Evolutionary conservation across 805 yeast species (phyloP), one percentile per base, ranked within the genome.

Genomic region (Candida railenensis): DNA sequence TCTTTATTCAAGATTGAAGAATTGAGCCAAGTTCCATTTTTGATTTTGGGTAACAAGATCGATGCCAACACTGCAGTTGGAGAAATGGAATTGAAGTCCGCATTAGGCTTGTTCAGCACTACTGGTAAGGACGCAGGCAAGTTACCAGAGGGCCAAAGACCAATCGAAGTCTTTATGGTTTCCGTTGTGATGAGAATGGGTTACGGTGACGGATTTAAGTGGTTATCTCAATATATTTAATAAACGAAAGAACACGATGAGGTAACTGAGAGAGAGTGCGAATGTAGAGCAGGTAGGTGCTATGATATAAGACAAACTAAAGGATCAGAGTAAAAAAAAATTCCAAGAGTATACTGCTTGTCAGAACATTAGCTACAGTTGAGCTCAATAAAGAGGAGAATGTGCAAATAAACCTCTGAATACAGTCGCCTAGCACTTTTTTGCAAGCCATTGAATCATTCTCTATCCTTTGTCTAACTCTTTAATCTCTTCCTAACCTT

Each of bases 121-220:
- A 94, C 97, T 37, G 98, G 98, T 57, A 88, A 88, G 71, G 74
- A 69, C 48, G 63, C 66, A 34, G 89, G 87, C 53, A 82, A 80
- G 60, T 81, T 81, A 53, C 81, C 83, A 41, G 81, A 81, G 37
- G 85, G 83, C 50, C 80, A 80, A 53, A 86, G 99, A 76, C 98
- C 99, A 43, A 83, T 92, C 48, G 99, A 94, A 74, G 82, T 94
- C 40, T 94, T 82, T 71, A 94, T 94, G 98, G 92, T 96, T 71
- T 89, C 97, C 22, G 96, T 94, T 54, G 97, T 91, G 47, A 87
- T 91, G 96, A 89, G 98, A 80, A 91, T 89, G 70, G 99, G 99
- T 60, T 94, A 94, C 70, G 96, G 96, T 50, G 98, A 94, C 60
- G 99, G 96, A 53, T 90, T 94, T 81, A 87, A 89, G 80, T 94